Percentiles rank a stretch among this genome's conserved stretches.
Conservation (phyloP, 495 filamentous ascomycete genomes). For the Umbilicaria muhlenbergii region DNA sequence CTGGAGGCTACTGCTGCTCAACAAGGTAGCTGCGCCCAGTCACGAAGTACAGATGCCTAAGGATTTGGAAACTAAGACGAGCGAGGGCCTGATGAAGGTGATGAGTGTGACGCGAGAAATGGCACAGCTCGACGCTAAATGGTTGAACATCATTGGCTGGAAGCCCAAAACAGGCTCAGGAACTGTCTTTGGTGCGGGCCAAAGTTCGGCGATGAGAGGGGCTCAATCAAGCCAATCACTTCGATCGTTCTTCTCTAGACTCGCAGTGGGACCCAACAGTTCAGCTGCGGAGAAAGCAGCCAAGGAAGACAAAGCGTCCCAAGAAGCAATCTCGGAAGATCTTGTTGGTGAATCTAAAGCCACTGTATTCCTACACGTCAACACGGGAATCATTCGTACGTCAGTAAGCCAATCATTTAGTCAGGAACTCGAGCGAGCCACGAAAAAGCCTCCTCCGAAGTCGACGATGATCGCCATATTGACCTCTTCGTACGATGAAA, state of each 20-base stretch:
- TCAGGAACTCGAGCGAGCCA: constrained; percentile 83
- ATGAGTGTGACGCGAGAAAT: constrained; percentile 55
- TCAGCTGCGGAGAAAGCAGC: constrained; percentile 27
- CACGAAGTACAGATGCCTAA: constrained; percentile 55
- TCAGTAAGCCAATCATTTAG: constrained; percentile 50
- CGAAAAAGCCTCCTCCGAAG: constrained; percentile 90
- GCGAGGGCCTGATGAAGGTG: constrained; percentile 74
- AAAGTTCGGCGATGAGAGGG: constrained; percentile 8
- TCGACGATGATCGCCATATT: constrained; percentile 69
- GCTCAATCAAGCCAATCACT: constrained; percentile 37
- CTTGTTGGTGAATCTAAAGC: constrained; percentile 49
- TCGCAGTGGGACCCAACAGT: constrained; percentile 36
- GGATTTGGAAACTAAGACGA: constrained; percentile 66
- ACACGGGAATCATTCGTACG: constrained; percentile 65
- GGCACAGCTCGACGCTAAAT: constrained; percentile 79
- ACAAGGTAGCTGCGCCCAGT: constrained; percentile 72
- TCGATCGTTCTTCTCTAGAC: constrained; percentile 64
- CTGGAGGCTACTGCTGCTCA: constrained; percentile 56
- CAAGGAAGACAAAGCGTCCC: constrained; percentile 33
- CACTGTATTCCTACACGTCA: constrained; percentile 75
- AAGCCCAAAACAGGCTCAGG: constrained; percentile 36
- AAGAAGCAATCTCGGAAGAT: constrained; percentile 47
- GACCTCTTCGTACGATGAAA: constrained; percentile 81
- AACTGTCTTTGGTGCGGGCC: constrained; percentile 21
- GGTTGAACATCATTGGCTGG: constrained; percentile 83